Percentiles rank a stretch among this genome's conserved stretches.
Evolutionary conservation across 2,329 filamentous ascomycete genomes (phyloP).

Genomic region (Cercospora nicotianae): DNA sequence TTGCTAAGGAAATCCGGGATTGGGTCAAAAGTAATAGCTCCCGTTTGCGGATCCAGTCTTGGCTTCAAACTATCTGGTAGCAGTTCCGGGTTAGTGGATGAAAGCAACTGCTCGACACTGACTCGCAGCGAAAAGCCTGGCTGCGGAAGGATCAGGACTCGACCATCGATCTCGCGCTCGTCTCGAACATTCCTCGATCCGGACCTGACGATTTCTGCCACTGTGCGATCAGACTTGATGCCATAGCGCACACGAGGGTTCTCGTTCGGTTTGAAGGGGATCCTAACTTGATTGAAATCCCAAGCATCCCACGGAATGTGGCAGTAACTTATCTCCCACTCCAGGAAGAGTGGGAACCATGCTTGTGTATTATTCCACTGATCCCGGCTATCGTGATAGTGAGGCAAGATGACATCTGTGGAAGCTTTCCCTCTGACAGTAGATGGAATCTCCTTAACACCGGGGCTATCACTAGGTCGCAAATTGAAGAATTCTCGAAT

Average conservation of each 20-base stretch:
- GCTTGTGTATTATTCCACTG: slow-evolving; percentile 2
- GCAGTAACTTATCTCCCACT: slow-evolving; percentile 13
- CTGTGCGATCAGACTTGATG: not conserved
- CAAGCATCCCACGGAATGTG: slow-evolving; percentile 10
- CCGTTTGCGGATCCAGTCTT: not conserved
- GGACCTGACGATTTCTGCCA: not conserved
- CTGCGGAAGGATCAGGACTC: slow-evolving; percentile 15
- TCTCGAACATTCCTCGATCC: not conserved
- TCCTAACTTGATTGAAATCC: not conserved
- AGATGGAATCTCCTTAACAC: not conserved
- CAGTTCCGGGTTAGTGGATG: not conserved
- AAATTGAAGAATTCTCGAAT: slow-evolving; percentile 12
- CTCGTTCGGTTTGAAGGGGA: not conserved
- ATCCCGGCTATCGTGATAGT: not conserved
- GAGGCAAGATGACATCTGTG: not conserved
- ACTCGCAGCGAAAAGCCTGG: not conserved
- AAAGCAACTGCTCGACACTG: not conserved
- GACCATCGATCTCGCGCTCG: slow-evolving; percentile 6
- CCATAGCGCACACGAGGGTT: not conserved
- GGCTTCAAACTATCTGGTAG: not conserved
- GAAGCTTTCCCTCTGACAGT: not conserved
- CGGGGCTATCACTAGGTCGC: not conserved
- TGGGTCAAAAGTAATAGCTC: not conserved
- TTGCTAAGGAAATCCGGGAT: not conserved
- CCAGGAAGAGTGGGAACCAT: slow-evolving; percentile 17